These are phyloP conservation scores for Blastobotrys persicus DNA, from an alignment of 1,139 yeast species.

Conservation along the genomic window DNA sequence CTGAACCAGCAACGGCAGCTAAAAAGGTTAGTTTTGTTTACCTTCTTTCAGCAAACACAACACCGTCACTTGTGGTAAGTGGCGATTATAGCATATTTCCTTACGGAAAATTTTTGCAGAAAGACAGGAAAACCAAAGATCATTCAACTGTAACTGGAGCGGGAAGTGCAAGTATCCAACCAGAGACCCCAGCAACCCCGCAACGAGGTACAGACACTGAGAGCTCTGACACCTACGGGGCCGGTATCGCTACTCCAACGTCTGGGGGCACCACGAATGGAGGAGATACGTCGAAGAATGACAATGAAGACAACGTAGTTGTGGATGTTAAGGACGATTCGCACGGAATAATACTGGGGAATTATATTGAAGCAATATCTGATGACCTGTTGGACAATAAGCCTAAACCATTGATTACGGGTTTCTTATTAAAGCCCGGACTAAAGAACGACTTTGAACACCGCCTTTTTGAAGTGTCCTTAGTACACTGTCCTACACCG, in stretches of 20 bases:
- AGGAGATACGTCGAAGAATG: slow-evolving; percentile 12
- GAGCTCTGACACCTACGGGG: slow-evolving; percentile 42
- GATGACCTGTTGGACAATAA: slow-evolving; percentile 41
- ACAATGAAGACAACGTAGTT: slow-evolving; percentile 27
- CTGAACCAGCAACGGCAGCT: slow-evolving; percentile 33
- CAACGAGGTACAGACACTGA: slow-evolving; percentile 32
- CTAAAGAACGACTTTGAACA: slow-evolving; percentile 18
- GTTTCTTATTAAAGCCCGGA: slow-evolving; percentile 23
- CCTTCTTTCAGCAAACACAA: slow-evolving; percentile 67
- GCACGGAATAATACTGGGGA: slow-evolving; percentile 51
- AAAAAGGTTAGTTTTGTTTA: slow-evolving; percentile 57
- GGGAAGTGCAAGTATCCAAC: slow-evolving; percentile 2
- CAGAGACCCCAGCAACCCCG: slow-evolving; percentile 34
- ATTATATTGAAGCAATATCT: slow-evolving; percentile 2
- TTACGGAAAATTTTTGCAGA: slow-evolving; percentile 23
- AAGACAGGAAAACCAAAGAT: slow-evolving; percentile 10
- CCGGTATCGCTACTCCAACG: slow-evolving; percentile 3
- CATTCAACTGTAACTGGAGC: not conserved
- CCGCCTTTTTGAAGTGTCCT: slow-evolving; percentile 32
- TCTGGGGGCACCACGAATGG: not conserved
- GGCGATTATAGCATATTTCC: slow-evolving; percentile 33
- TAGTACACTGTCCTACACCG: slow-evolving; percentile 34
- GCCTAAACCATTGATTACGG: slow-evolving; percentile 25
- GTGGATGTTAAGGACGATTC: slow-evolving; percentile 46
- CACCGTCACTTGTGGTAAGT: slow-evolving; percentile 55